Percentiles rank a stretch among this genome's conserved stretches.
These are phyloP conservation scores for Magnolia officinalis DNA, from an alignment of 164 flowering plant species.

Conservation along the genomic window DNA sequence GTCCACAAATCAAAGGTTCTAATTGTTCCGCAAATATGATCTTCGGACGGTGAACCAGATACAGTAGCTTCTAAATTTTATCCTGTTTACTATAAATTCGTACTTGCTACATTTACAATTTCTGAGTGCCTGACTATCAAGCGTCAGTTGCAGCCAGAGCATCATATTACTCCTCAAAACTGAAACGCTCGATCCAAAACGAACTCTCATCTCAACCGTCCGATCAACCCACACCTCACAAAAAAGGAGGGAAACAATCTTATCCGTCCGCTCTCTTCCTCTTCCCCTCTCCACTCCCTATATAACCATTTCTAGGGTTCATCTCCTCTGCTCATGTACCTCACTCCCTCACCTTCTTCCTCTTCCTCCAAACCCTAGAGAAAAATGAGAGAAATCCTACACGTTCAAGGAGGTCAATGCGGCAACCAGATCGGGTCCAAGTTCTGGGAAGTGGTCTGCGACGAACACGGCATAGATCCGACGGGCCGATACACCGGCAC, in stretches of 20 bases:
- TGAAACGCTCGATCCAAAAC: background rate
- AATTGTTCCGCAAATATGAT: no score
- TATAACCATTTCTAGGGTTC: background rate
- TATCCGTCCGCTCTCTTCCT: background rate
- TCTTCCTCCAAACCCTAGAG: background rate
- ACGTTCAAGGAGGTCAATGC: constrained; percentile 53
- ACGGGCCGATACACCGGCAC: constrained; percentile 39
- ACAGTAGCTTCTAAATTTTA: no score
- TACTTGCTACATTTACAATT: no score
- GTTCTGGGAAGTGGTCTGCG: constrained; percentile 43
- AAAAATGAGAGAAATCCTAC: constrained; percentile 49
- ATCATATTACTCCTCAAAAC: no score
- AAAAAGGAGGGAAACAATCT: background rate
- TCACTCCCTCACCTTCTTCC: no score
- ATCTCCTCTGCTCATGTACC: background rate
- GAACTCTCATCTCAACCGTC: constrained; percentile 5
- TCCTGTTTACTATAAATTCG: no score
- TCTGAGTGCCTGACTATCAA: no score
- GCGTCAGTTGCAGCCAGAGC: no score
- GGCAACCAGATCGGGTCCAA: constrained; percentile 55
- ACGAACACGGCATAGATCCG: constrained; percentile 46
- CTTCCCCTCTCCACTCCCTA: background rate
- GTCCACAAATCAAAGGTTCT: no score
- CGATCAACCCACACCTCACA: background rate
- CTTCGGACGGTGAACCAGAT: no score